Percentiles rank a stretch among this genome's conserved stretches.
Conservation (phyloP, 2,329 filamentous ascomycete genomes). For the Trichoderma endophyticum region DNA sequence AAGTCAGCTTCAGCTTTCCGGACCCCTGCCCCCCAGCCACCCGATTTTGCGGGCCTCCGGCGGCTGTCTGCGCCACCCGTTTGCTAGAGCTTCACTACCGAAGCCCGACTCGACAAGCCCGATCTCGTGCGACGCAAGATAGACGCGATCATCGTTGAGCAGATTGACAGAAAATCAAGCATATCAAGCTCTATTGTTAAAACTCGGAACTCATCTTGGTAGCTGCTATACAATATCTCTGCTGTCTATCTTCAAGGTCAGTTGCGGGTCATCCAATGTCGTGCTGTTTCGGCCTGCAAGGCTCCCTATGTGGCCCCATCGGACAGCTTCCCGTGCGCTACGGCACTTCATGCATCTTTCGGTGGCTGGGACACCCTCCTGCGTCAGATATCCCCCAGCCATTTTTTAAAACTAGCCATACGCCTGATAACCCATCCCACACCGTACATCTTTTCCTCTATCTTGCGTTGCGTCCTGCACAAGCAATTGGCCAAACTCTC, state of each 20-base stretch:
- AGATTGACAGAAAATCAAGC: not conserved
- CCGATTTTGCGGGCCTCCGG: conserved; percentile 18
- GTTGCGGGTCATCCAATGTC: not conserved
- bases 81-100: conserved; percentile 13
- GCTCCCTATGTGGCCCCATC: conserved; percentile 4
- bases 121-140: not conserved
- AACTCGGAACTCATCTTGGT: not conserved
- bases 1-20: not conserved
- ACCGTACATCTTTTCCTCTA: conserved; percentile 31
- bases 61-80: conserved; percentile 21
- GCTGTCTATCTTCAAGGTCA: not conserved
- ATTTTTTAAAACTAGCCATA: conserved; percentile 33
- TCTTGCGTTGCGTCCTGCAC: conserved; percentile 30
- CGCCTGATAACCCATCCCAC: conserved; percentile 27
- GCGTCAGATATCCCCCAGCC: conserved; percentile 25
- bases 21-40: conserved; percentile 18
- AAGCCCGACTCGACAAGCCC: conserved; percentile 5
- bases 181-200: not conserved
- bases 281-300: not conserved
- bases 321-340: conserved; percentile 10
- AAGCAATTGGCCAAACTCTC: conserved; percentile 34
- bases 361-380: conserved; percentile 23
- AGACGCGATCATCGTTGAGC: not conserved
- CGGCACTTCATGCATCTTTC: conserved; percentile 1
- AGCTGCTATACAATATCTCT: not conserved